Evolutionary conservation across 1,284 basidiomycete genomes (phyloP), one percentile per base, ranked within the genome.

Genomic region (Anthracocystis panici-leucophaei): DNA sequence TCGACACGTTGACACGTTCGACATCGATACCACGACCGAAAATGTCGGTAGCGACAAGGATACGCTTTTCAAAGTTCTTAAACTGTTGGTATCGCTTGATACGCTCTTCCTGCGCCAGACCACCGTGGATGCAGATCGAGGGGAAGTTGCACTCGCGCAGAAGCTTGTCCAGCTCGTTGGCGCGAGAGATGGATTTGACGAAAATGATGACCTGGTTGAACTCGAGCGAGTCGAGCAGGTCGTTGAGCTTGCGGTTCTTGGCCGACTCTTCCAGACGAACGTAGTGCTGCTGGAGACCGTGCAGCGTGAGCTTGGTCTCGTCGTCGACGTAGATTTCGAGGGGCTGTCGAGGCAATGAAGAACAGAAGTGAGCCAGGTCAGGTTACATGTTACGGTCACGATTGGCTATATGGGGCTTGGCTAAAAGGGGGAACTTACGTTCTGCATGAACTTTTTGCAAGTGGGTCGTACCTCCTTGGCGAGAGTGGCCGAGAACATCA

Each of bases 131-230:
- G 82, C 91, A 92, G 84, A 99, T 99, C 84, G 92, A 94, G 1
- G 97, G 97, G 89, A 99, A 99, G 87, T 97, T 97, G 89, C 96
- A 99, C 58, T 95, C 95, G 46, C 95, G 92, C 48, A 99, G 88
- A 16, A 99, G 88, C 86, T 95, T 94, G 88, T 99, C 96, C 75
- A 99, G 88, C 86, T 98, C 94, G 66, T 95, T 95, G 3, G 97
- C 97, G 72, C 97, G 92, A 35, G 93, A 92, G 55, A 98, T 95
- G 10, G 95, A 97, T 87, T 98, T 99, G 79, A 99, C 97, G 81
- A 99, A 99, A 82, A 99, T 99, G 78, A 97, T 96, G 80, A 99
- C 97, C 87, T 99, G 97, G 86, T 99, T 99, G 89, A 99, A 99
- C 87, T 99, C 97, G 66, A 99, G 89, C 23, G 92, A 93, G 86